Percentiles rank a stretch among this genome's conserved stretches.
These are phyloP conservation scores for Populus pruinosa DNA, from an alignment of 345 rosid species.

Conservation along the genomic window DNA sequence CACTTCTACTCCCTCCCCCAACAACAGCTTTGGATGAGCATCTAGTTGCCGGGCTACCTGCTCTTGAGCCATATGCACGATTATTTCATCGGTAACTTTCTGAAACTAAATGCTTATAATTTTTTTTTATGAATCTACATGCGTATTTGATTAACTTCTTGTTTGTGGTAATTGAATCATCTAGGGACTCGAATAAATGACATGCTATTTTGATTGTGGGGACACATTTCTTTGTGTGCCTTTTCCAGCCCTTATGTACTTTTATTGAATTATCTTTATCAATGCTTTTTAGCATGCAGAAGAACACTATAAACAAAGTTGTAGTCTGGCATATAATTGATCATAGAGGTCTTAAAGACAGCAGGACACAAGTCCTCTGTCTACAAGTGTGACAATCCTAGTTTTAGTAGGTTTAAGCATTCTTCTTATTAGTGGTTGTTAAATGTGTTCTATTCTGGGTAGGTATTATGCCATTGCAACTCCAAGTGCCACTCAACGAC, in stretches of 20 bases:
- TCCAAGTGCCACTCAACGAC: slow-evolving; percentile 97
- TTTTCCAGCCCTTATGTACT: background rate
- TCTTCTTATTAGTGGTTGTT: slow-evolving; percentile 2
- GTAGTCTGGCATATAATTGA: background rate
- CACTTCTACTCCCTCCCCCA: slow-evolving; percentile 96
- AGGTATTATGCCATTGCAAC: slow-evolving; percentile 97
- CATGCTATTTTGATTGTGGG: background rate
- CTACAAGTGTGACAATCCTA: background rate
- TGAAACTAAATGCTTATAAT: background rate
- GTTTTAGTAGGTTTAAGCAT: background rate
- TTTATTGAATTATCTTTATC: background rate
- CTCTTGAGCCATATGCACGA: slow-evolving; percentile 95
- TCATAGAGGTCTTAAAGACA: background rate
- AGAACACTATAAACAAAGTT: background rate
- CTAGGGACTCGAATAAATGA: background rate
- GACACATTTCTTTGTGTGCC: background rate
- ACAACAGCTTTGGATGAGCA: slow-evolving; percentile 94
- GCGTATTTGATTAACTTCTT: background rate
- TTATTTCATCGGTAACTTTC: slow-evolving; percentile 76
- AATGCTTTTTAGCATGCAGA: background rate
- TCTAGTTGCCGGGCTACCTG: slow-evolving; percentile 96
- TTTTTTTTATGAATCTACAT: background rate
- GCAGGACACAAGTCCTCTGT: background rate
- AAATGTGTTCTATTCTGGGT: slow-evolving; percentile 14
- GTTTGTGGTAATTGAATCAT: background rate